Evolutionary conservation across 805 yeast genomes (phyloP), one percentile per base, ranked within the genome.

Genomic region (Myxozyma geophila): DNA sequence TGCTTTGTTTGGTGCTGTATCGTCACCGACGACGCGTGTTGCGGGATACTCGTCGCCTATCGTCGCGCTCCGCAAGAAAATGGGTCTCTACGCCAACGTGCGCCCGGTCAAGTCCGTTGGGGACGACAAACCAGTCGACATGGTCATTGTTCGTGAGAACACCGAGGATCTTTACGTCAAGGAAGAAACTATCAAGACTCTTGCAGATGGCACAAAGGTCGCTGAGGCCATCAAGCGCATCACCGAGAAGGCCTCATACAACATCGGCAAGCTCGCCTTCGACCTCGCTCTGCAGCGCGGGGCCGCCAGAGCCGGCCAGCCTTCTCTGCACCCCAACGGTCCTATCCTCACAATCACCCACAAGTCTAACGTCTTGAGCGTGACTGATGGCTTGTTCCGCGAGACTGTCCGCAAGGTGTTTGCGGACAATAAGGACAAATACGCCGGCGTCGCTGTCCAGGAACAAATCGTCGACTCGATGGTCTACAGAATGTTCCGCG

Each of bases 401-500:
- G 98, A 95, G 82, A 85, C 95, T 46, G 82, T 88, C 72, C 82
- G 83, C 71, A 78, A 79, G 65, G 84, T 86, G 53, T 88, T 85
- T 76, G 84, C 80, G 57, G 65, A 70, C 60, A 80, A 83, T 68
- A 80, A 84, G 63, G 86, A 80, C 44, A 79, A 81, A 72, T 92
- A 83, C 77, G 75, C 83, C 10, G 70, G 71, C 58, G 81, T 95
- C 62, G 83, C 80, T 52, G 83, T 90, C 78, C 89, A 89, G 76
- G 98, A 95, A 81, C 99, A 95, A 81, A 93, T 95, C 76, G 98
- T 95, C 52, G 99, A 95, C 81, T 92, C 98, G 13, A 95, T 95
- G 99, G 99, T 95, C 62, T 95, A 95, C 86, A 85, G 97, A 78
- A 86, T 95, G 95, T 95, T 95, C 87, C 87, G 98, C 79, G 98